These are phyloP conservation scores for Colletotrichum eremochloae DNA, from an alignment of 2,329 filamentous ascomycete genomes.

Conservation along the genomic window DNA sequence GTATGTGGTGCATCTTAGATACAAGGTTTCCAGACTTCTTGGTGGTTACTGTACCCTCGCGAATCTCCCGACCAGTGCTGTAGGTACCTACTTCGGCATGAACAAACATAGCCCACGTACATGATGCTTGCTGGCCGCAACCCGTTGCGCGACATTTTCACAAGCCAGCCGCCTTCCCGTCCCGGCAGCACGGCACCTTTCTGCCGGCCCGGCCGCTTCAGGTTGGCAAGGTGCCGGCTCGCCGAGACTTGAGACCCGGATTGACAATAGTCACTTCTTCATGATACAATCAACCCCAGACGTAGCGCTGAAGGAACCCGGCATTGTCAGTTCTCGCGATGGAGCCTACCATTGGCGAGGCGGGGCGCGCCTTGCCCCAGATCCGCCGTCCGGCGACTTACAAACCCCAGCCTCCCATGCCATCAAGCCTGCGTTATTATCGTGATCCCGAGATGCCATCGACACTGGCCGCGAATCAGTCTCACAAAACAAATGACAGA, in stretches of 20 bases:
- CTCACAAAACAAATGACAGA: not conserved
- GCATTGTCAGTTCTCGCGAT: constrained; percentile 21
- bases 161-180: not conserved
- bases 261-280: constrained; percentile 17
- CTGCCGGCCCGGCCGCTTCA: constrained; percentile 4
- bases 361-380: constrained; percentile 11
- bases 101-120: constrained; percentile 1
- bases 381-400: constrained; percentile 20
- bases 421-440: not conserved
- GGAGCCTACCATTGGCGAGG: not conserved
- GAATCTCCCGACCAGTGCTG: constrained; percentile 4
- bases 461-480: not conserved
- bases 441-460: not conserved
- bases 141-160: not conserved
- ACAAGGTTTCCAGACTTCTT: no score
- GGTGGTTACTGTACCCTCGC: not conserved
- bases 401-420: constrained; percentile 2
- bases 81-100: not conserved
- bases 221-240: not conserved
- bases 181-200: not conserved
- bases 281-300: not conserved
- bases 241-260: not conserved
- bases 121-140: not conserved
- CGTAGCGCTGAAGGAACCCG: constrained; percentile 1
- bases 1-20: no score